Conservation (phyloP, 768 basidiomycete species). For the Roridomyces roridus region DNA sequence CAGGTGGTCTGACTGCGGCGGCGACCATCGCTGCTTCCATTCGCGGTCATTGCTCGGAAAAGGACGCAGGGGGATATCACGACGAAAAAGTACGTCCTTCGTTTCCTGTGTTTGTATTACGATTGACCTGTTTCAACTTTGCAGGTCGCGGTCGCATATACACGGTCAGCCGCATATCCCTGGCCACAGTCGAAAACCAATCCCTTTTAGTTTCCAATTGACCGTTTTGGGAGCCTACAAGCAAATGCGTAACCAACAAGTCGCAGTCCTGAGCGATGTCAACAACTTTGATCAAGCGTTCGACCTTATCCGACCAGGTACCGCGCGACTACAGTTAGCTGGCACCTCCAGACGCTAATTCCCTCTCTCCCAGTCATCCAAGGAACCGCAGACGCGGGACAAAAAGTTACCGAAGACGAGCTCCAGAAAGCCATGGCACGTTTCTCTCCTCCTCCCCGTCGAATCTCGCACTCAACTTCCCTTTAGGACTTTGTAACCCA, state of each 20-base stretch:
- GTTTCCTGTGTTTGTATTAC: too few relatives aligned
- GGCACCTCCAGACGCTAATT: background rate
- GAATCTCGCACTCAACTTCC: background rate
- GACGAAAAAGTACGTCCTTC: conserved; percentile 22
- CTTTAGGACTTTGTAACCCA: conserved; percentile 23
- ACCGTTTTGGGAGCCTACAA: conserved; percentile 48
- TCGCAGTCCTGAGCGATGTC: conserved; percentile 40
- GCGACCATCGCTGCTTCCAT: conserved; percentile 18
- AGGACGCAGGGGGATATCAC: conserved; percentile 17
- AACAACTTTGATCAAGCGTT: conserved; percentile 49
- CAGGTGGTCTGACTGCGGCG: conserved; percentile 18
- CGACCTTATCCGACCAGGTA: conserved; percentile 42
- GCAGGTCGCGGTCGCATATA: conserved; percentile 21
- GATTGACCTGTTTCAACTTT: too few relatives aligned
- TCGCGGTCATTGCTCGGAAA: conserved; percentile 11
- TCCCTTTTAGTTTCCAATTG: conserved; percentile 38
- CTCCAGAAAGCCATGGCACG: conserved; percentile 49
- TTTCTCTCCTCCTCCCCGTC: background rate
- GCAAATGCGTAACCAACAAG: conserved; percentile 44
- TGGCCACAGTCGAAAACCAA: background rate
- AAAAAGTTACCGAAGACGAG: conserved; percentile 52
- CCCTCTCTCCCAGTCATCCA: conserved; percentile 52
- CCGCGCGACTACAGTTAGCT: background rate
- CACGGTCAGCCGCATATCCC: conserved; percentile 10
- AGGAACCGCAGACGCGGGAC: conserved; percentile 56